Conservation (phyloP, 768 basidiomycete species). For the Albatrellus ellisii region DNA sequence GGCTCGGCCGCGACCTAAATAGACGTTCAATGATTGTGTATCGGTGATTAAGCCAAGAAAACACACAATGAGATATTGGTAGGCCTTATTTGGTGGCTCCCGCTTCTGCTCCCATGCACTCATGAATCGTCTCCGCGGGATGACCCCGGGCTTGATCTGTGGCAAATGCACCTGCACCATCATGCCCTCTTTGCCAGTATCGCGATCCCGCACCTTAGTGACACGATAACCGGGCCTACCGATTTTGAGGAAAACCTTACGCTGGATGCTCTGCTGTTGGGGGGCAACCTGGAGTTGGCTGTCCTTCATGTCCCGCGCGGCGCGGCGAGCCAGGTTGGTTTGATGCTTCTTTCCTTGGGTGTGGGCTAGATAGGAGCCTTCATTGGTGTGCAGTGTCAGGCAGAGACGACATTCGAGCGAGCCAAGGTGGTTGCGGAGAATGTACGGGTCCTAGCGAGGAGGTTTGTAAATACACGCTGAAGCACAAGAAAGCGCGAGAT, state of each 20-base stretch:
- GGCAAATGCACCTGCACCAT: conserved; percentile 96
- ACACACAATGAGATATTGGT: conserved; percentile 94
- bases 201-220: conserved; percentile 88
- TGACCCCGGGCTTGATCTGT: conserved; percentile 78
- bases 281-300: conserved; percentile 83
- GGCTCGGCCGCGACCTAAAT: conserved; percentile 93
- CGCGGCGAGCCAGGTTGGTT: conserved; percentile 93
- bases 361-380: conserved; percentile 97
- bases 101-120: conserved; percentile 95
- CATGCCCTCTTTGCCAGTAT: conserved; percentile 89
- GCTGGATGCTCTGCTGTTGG: conserved; percentile 63
- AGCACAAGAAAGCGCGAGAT: conserved; percentile 10
- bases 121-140: conserved; percentile 88
- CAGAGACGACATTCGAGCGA: conserved; percentile 98
- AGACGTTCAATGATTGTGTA: conserved; percentile 12
- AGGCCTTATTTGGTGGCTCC: conserved; percentile 90
- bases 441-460: conserved; percentile 79
- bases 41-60: background rate
- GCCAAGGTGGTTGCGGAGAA: conserved; percentile 95
- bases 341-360: conserved; percentile 99
- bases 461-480: conserved; percentile 1
- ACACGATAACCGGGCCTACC: conserved; percentile 92
- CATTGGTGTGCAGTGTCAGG: conserved; percentile 97
- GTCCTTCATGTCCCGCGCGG: conserved; percentile 95
- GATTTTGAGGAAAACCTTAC: conserved; percentile 96